phyloP scores from a whole-genome alignment of 2,329 filamentous ascomycete species.

The Fusarium phyllophilum region DNA sequence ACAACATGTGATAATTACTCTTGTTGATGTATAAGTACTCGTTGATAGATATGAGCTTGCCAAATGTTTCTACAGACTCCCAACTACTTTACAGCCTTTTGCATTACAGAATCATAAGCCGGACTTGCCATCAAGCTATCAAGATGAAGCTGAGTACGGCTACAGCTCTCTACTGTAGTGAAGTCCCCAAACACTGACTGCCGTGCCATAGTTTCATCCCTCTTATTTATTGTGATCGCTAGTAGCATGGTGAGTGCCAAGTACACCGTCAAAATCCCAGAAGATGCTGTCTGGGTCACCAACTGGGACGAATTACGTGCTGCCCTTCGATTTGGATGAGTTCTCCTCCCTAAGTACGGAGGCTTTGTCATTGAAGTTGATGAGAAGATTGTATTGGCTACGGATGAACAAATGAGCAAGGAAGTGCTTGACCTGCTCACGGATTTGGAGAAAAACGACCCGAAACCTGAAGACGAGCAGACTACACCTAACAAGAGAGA shows the following conservation, averaged over 20 bases:
- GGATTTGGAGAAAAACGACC: accelerated
- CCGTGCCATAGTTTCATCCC: accelerated
- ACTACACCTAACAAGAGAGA: background rate
- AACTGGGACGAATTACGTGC: background rate
- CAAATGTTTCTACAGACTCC: accelerated
- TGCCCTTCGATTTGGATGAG: background rate
- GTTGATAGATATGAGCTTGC: accelerated
- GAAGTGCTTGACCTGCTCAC: background rate
- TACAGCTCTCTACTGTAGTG: accelerated
- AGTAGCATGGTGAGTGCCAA: accelerated
- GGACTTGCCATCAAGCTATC: background rate
- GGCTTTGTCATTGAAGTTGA: background rate
- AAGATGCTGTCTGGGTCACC: background rate
- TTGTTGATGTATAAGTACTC: background rate
- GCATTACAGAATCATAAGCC: too few species aligned
- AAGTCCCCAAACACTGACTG: background rate
- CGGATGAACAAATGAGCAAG: accelerated
- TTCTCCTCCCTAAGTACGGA: background rate
- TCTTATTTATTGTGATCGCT: accelerated
- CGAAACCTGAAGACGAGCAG: accelerated
- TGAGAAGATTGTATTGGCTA: background rate
- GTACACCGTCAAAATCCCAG: accelerated
- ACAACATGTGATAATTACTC: accelerated
- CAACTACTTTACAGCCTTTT: background rate
- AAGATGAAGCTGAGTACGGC: background rate